These are phyloP conservation scores for Pleurotus tuoliensis DNA, from an alignment of 768 basidiomycete species.

Conservation along the genomic window DNA sequence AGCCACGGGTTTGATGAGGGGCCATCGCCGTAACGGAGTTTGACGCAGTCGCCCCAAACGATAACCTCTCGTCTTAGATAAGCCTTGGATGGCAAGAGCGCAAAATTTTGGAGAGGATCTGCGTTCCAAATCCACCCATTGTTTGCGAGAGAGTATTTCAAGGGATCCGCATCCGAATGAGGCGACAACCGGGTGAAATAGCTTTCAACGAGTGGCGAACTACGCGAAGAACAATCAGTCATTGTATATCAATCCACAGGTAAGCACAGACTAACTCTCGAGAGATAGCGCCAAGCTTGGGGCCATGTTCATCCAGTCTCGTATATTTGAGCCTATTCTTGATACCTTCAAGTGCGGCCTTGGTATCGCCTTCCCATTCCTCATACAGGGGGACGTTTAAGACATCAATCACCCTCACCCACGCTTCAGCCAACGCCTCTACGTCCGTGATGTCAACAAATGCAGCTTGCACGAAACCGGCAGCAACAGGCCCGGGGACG, in stretches of 20 bases:
- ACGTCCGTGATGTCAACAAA: slow-evolving; percentile 44
- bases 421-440: slow-evolving; percentile 61
- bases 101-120: slow-evolving; percentile 93
- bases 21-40: slow-evolving; percentile 85
- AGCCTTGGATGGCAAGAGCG: slow-evolving; percentile 85
- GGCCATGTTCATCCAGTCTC: slow-evolving; percentile 79
- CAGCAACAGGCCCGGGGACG: slow-evolving; percentile 62
- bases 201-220: slow-evolving; percentile 80
- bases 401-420: slow-evolving; percentile 78
- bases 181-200: slow-evolving; percentile 86
- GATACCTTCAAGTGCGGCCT: slow-evolving; percentile 68
- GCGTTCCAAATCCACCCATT: slow-evolving; percentile 99
- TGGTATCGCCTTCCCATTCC: slow-evolving; percentile 84
- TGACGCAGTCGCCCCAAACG: slow-evolving; percentile 98
- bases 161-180: slow-evolving; percentile 35
- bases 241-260: neutral
- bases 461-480: slow-evolving; percentile 72
- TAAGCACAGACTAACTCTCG: slow-evolving; percentile 48
- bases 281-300: slow-evolving; percentile 77
- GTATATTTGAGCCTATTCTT: slow-evolving; percentile 76
- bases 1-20: slow-evolving; percentile 88
- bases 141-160: slow-evolving; percentile 82
- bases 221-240: slow-evolving; percentile 23
- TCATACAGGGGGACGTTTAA: slow-evolving; percentile 86
- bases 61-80: slow-evolving; percentile 96